Evolutionary conservation across 371 early-diverging fungal species (phyloP).

Genomic region (Circinella umbellata): DNA sequence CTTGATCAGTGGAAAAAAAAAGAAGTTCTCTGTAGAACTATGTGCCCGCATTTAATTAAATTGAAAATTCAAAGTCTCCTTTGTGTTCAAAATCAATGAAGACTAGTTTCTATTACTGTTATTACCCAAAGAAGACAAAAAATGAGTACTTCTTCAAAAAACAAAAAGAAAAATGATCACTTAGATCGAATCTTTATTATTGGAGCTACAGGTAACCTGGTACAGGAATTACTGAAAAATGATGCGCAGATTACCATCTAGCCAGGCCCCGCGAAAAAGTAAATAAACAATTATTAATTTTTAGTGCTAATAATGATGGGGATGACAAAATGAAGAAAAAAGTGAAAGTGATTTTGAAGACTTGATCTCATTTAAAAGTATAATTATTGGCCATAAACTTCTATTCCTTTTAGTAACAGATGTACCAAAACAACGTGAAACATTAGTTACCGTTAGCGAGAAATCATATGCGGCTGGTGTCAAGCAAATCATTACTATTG

Average conservation of each 20-base stretch:
- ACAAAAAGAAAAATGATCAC: no score
- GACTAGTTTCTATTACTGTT: no score
- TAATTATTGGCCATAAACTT: conserved; percentile 34
- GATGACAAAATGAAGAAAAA: neutral
- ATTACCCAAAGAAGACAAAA: no score
- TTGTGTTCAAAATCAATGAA: no score
- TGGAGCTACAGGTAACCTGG: conserved; percentile 38
- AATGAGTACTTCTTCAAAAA: no score
- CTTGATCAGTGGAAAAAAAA: no score
- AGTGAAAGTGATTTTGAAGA: conserved; percentile 1
- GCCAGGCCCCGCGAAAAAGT: conserved; percentile 18
- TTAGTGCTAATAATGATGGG: no score
- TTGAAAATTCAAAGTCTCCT: no score
- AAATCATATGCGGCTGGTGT: conserved; percentile 40
- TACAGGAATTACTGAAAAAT: conserved; percentile 20
- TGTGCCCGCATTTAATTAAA: no score
- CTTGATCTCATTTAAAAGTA: conserved; percentile 20
- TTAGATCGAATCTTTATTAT: conserved; percentile 28
- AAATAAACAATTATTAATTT: neutral
- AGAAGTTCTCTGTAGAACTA: no score
- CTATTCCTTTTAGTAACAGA: conserved; percentile 6
- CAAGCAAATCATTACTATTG: conserved; percentile 39
- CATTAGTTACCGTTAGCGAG: neutral
- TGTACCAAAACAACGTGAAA: neutral
- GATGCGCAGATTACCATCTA: conserved; percentile 22